Base-by-base conservation (phyloP, 352 stramenopile species). In the Halophytophthora polymorphica region DNA sequence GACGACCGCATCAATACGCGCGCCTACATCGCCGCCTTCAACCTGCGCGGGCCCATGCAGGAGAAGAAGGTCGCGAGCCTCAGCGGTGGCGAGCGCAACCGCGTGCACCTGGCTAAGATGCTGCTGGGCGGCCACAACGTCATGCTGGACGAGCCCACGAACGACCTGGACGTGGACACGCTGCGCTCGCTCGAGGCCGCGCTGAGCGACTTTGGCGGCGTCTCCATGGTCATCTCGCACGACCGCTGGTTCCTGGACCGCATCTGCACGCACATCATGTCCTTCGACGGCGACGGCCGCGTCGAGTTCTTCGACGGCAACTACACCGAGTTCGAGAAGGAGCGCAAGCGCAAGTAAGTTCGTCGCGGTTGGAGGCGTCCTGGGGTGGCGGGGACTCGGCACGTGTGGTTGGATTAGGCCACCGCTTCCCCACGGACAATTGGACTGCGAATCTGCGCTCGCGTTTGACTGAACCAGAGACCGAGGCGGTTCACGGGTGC, bases 221-320 rank as follows among this genome's bases (percentile, higher is more conserved):
- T 97, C 17, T 85, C 93, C 13, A 86, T 98, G 60, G 83, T 98
- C 2, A 97, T 99, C 41, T 97, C 86, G 40, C 96, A 98, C 71
- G 96, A 99, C 69, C 84, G 96, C 31, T 93, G 83, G 56, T 99
- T 99, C 69, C 69, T 99, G 23, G 98, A 99, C 63, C 85, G 85
- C 46, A 92, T 93, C 57, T 91, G 82, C 54, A 90, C 83, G 43
- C 85, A 95, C 65, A 93, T 93, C 56, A 73, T 95, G 41, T 67
- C 85, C 48, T 95, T 92, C 44, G 85, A 95, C 46, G 82, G 68
- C 54, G 50, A 86, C 25, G 82, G 82, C 45, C 59, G 67, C 13
- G 84, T 90, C 22, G 56, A 65, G 36, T 95, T 92, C 73, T 95
- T 91, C 50, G 77, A 91, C 46, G 84, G 83, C 53, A 93, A 92